Base-by-base conservation (phyloP, 208 protist species). In the Acanthamoeba lenticulata region DNA sequence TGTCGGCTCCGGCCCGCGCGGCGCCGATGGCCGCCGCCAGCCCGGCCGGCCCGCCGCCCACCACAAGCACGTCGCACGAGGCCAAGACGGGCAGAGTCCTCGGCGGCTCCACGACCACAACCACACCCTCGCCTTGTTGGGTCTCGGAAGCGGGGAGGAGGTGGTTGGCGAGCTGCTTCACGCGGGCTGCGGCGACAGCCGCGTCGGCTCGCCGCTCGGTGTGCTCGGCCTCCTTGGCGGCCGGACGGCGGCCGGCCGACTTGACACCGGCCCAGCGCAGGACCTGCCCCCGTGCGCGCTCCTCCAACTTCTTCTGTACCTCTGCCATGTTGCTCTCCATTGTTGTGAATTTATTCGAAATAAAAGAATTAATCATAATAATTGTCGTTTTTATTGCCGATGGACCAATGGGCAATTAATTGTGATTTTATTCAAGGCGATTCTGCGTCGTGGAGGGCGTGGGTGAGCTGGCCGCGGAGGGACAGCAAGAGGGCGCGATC, bases 231-330 rank as follows among this genome's bases (percentile, higher is more conserved):
- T 83, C 72, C 72, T 83, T 83, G 13, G 32, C 72, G 9, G 72
- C 72, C 34, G 72, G 38, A 5, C 72, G 34, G 11, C 72, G 72
- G 4, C 72, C 72, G 19, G 72, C 72, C 13, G 38, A 44, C 42
- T 83, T 83, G 13, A 83, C 72, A 11, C 72, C 72, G 42, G 72
- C 72, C 72, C 72, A 83, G 9, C 72, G 34, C 7, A 83, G 72
- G 21, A 83, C 72, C 72, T 83, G 72, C 24, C 72, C 72, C 7
- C 72, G 34, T 5, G 72, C 72, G n/a, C 72, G 72, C 72, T 83
- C 72, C 72, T 83, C 72, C 11, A 83, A 29, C 72, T 83, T 83
- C 72, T n/a, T n/a, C n/a, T n/a, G n/a, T n/a, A n/a, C n/a, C n/a
- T n/a, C n/a, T n/a, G n/a, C n/a, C n/a, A n/a, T n/a, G n/a, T n/a